These are phyloP conservation scores for Penicillium bialowiezense DNA, from an alignment of 495 filamentous ascomycete species.

Conservation along the genomic window DNA sequence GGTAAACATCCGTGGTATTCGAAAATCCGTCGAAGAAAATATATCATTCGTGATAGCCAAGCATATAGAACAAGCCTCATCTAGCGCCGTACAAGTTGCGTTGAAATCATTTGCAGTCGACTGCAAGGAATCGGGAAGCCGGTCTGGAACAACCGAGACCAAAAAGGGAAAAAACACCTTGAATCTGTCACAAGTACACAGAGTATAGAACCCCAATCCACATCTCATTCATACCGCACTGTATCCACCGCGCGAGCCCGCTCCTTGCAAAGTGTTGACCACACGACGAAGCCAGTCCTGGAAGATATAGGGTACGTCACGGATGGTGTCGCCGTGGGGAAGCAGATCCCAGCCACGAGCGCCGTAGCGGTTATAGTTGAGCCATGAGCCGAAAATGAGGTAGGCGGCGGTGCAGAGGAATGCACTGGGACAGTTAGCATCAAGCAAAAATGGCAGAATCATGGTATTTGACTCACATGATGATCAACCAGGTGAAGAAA, in stretches of 20 bases:
- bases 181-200: slow-evolving; percentile 8
- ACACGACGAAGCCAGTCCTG: slow-evolving; percentile 81
- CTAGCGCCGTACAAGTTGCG: slow-evolving; percentile 2
- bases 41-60: slow-evolving; percentile 6
- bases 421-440: slow-evolving; percentile 39
- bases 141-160: not conserved
- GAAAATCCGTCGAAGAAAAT: not conserved
- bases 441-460: not conserved
- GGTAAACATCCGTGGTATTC: no score
- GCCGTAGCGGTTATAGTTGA: slow-evolving; percentile 97
- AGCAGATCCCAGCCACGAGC: slow-evolving; percentile 93
- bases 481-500: slow-evolving; percentile 95
- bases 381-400: slow-evolving; percentile 97
- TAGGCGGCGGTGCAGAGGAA: slow-evolving; percentile 87
- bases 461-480: slow-evolving; percentile 67
- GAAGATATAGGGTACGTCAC: slow-evolving; percentile 87
- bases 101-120: not conserved
- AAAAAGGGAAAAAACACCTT: not conserved
- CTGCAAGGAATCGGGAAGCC: not conserved
- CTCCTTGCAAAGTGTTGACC: slow-evolving; percentile 78
- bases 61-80: slow-evolving; percentile 1
- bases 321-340: slow-evolving; percentile 87
- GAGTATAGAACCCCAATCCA: slow-evolving; percentile 1
- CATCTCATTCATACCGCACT: slow-evolving; percentile 68
- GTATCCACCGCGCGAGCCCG: slow-evolving; percentile 81